Percentiles rank a stretch among this genome's conserved stretches.
These are phyloP conservation scores for Xylaria sp. DNA, from an alignment of 495 filamentous ascomycete species.

Conservation along the genomic window DNA sequence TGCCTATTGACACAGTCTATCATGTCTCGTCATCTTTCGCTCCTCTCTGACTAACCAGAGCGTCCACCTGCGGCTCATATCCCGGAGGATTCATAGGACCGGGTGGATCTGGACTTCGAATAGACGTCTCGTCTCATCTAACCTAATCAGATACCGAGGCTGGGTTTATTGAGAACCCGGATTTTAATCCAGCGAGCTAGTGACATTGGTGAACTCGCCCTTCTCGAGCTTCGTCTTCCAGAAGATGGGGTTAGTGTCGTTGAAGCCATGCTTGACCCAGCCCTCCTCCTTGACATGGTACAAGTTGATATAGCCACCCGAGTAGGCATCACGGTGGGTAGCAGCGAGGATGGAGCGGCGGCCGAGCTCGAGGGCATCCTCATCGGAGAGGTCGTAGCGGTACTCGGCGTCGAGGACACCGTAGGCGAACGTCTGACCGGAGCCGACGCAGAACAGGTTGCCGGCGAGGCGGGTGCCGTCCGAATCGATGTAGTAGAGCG, in stretches of 20 bases:
- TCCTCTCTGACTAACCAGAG: background rate
- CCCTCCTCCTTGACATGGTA: conserved; percentile 99
- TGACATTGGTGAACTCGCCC: conserved; percentile 98
- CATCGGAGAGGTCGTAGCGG: conserved; percentile 79
- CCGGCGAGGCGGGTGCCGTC: conserved; percentile 93
- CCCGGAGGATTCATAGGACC: background rate
- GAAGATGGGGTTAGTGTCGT: conserved; percentile 94
- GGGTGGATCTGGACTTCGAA: background rate
- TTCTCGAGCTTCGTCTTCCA: conserved; percentile 99
- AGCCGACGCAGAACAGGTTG: conserved; percentile 97
- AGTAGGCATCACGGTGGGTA: conserved; percentile 96
- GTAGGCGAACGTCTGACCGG: conserved; percentile 98
- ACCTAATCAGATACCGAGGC: background rate
- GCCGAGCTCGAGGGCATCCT: conserved; percentile 90
- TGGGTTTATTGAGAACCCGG: background rate
- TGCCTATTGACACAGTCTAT: conserved; percentile 35
- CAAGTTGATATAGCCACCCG: conserved; percentile 96
- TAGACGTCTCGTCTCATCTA: background rate
- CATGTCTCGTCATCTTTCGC: conserved; percentile 30
- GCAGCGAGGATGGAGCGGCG: conserved; percentile 93
- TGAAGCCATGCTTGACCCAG: conserved; percentile 98
- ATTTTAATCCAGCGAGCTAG: conserved; percentile 68
- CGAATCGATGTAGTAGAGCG: conserved; percentile 98
- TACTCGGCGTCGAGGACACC: conserved; percentile 97
- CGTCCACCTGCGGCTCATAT: background rate